Percentiles rank a stretch among this genome's conserved stretches.
phyloP scores from a whole-genome alignment of 2,329 filamentous ascomycete genomes.

The Aspergillus uvarum region DNA sequence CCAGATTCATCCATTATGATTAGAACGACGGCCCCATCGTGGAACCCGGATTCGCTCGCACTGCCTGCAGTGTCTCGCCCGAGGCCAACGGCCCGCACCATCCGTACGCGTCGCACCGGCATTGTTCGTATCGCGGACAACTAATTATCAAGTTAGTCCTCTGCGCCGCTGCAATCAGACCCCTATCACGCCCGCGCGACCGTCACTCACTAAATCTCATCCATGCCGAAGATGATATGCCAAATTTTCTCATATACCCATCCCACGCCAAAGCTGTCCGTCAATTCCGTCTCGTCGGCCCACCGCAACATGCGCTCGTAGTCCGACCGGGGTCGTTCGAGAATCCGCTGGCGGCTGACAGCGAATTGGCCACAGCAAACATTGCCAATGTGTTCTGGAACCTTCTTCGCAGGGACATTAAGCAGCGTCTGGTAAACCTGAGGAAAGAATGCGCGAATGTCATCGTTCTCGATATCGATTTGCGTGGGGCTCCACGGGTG shows the following conservation, averaged over 20 bases:
- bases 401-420: constrained; percentile 21
- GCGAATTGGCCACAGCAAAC: constrained; percentile 40
- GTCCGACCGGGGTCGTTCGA: constrained; percentile 26
- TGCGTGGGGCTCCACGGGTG: constrained; percentile 27
- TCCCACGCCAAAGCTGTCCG: constrained; percentile 32
- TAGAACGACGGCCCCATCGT: not conserved
- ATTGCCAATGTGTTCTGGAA: constrained; percentile 30
- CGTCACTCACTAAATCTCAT: constrained; percentile 26
- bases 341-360: constrained; percentile 33
- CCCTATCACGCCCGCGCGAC: not conserved
- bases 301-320: constrained; percentile 36
- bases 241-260: constrained; percentile 36
- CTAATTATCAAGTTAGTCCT: constrained; percentile 10
- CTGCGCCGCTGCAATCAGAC: not conserved
- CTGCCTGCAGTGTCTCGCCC: constrained; percentile 29
- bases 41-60: constrained; percentile 11
- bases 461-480: constrained; percentile 23
- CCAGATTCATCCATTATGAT: constrained; percentile 5
- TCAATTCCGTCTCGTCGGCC: constrained; percentile 30
- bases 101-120: constrained; percentile 32
- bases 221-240: constrained; percentile 35
- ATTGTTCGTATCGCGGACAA: constrained; percentile 31
- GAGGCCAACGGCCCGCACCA: constrained; percentile 32
- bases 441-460: constrained; percentile 29
- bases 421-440: constrained; percentile 29